Conservation (phyloP, 805 yeast species). For the Hanseniaspora pseudoguilliermondii region DNA sequence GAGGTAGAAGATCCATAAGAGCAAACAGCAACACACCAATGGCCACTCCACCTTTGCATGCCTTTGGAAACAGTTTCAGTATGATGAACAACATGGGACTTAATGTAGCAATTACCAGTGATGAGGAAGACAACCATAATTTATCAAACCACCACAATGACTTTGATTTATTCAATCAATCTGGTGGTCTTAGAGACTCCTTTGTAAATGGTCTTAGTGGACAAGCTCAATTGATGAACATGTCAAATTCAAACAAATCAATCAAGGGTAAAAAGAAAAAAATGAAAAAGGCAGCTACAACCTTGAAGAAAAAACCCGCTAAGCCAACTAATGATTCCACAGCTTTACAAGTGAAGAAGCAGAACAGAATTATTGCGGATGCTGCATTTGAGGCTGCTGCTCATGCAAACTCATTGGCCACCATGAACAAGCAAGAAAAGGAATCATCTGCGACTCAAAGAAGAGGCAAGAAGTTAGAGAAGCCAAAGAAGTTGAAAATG, state of each 20-base stretch:
- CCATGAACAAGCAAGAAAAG: slow-evolving; percentile 10
- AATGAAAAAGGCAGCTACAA: neutral
- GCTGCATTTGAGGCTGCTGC: slow-evolving; percentile 14
- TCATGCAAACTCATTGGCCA: slow-evolving; percentile 11
- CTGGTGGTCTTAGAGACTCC: neutral
- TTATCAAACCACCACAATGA: neutral
- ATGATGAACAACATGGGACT: slow-evolving; percentile 12
- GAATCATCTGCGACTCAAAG: slow-evolving; percentile 11
- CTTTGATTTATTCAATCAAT: slow-evolving; percentile 5
- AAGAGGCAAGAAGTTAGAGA: slow-evolving; percentile 12
- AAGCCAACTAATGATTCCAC: neutral
- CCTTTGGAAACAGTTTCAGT: slow-evolving; percentile 10
- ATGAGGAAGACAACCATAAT: slow-evolving; percentile 8
- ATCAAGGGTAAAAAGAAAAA: neutral
- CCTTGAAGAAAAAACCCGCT: neutral
- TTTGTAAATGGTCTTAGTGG: neutral
- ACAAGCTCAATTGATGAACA: neutral
- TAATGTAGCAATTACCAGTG: slow-evolving; percentile 11
- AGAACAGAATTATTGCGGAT: slow-evolving; percentile 4
- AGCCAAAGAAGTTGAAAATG: neutral
- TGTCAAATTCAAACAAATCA: neutral
- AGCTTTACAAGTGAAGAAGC: neutral
- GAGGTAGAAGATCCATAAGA: slow-evolving; percentile 12
- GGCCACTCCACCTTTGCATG: slow-evolving; percentile 12
- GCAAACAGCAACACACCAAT: slow-evolving; percentile 12